phyloP scores from a whole-genome alignment of 73 alveolate species.

The Paramecium sonneborni region DNA sequence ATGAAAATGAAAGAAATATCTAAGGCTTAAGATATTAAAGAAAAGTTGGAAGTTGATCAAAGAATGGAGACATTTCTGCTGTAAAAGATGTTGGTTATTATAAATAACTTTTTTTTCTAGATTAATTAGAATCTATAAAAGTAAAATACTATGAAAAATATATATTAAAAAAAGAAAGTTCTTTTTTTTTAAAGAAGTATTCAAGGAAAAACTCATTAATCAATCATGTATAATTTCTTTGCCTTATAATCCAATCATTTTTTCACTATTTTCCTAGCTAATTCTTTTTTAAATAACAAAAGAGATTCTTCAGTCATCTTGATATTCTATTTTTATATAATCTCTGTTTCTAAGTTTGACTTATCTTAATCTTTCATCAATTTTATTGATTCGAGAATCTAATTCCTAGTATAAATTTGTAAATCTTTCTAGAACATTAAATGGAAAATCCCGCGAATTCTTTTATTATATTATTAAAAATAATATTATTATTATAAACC shows the following conservation, averaged over 20 bases:
- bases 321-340: not conserved
- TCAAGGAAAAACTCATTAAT: not conserved
- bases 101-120: not conserved
- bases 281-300: not conserved
- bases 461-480: not conserved
- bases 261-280: not conserved
- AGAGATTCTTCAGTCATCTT: not conserved
- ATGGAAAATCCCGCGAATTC: not conserved
- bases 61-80: no score
- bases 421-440: not conserved
- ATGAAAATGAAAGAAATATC: slow-evolving; percentile 54
- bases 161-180: not conserved
- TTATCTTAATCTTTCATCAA: not conserved
- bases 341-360: not conserved
- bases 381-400: not conserved
- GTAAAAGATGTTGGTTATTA: not conserved
- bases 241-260: not conserved
- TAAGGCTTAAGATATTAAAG: slow-evolving; percentile 50
- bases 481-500: not conserved
- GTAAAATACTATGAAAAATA: not conserved
- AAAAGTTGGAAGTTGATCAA: slow-evolving; percentile 57
- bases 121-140: not conserved
- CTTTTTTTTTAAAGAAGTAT: not conserved
- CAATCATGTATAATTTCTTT: not conserved
- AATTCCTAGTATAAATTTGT: not conserved